These are phyloP conservation scores for Lagerstroemia speciosa DNA, from an alignment of 345 rosid genomes.

Conservation along the genomic window DNA sequence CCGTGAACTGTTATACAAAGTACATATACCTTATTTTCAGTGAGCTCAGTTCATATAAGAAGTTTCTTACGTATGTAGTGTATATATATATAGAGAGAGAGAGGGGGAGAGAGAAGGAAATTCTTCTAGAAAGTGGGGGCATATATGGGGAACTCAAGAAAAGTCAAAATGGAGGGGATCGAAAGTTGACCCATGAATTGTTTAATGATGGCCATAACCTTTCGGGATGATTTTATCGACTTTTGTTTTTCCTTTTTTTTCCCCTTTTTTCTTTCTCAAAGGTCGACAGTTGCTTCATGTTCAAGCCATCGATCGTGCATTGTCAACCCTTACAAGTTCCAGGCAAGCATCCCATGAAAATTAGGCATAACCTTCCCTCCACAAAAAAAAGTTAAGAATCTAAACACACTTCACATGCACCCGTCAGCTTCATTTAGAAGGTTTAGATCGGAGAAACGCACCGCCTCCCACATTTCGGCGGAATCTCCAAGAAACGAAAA, in stretches of 20 bases:
- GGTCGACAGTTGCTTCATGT: slow-evolving; percentile 17
- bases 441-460: background rate
- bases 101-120: background rate
- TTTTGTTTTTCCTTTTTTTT: background rate
- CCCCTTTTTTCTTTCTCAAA: background rate
- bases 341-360: slow-evolving; percentile 11
- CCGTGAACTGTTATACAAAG: too few species aligned
- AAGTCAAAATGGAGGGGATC: slow-evolving; percentile 22
- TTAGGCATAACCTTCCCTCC: background rate
- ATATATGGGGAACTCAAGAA: slow-evolving; percentile 17
- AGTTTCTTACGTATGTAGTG: too few species aligned
- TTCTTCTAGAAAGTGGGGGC: slow-evolving; percentile 14
- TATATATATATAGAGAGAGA: too few species aligned
- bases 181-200: slow-evolving; percentile 29
- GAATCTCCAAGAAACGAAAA: too few species aligned
- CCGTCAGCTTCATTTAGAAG: background rate
- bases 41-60: too few species aligned
- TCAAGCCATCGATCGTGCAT: slow-evolving; percentile 13
- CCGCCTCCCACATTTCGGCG: too few species aligned
- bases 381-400: background rate
- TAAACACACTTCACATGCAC: background rate
- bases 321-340: slow-evolving; percentile 24
- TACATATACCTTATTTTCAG: too few species aligned
- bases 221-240: slow-evolving; percentile 3
- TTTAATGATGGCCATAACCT: slow-evolving; percentile 13